A percentile compares a stretch with the other conserved stretches of the same genome.
Evolutionary conservation across 805 yeast genomes (phyloP).

Genomic region (Schwanniomyces sp.): DNA sequence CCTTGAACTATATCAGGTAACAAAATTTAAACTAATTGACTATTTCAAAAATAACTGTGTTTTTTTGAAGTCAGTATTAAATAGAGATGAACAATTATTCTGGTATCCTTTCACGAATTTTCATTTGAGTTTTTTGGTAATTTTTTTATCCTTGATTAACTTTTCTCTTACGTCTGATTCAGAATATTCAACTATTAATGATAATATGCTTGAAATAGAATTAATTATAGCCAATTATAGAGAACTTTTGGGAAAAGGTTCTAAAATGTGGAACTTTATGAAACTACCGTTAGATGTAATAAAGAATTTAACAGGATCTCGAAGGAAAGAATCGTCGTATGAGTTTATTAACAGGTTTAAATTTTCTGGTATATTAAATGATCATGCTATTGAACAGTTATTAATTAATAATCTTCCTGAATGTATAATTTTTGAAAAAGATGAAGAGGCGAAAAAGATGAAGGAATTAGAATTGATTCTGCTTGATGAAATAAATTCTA

Average conservation of each 20-base stretch:
- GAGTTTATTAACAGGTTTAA: not conserved
- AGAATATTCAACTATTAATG: not conserved
- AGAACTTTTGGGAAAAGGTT: not conserved
- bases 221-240: not conserved
- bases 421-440: not conserved
- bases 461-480: not conserved
- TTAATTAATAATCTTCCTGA: not conserved
- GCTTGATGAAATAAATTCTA: not conserved
- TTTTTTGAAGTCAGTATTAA: not conserved
- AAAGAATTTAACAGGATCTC: not conserved
- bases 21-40: not conserved
- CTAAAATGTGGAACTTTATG: conserved; percentile 1
- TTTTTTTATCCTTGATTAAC: not conserved
- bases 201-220: not conserved
- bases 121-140: not conserved
- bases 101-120: conserved; percentile 2
- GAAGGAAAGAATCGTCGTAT: not conserved
- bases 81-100: not conserved
- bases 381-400: conserved; percentile 1
- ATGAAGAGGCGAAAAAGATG: not conserved
- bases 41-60: not conserved
- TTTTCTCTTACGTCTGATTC: not conserved
- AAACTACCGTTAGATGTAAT: not conserved
- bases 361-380: not conserved
- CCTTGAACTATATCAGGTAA: not conserved